These are phyloP conservation scores for Triticum urartu DNA, from an alignment of 176 grass and related monocot species.

Conservation along the genomic window DNA sequence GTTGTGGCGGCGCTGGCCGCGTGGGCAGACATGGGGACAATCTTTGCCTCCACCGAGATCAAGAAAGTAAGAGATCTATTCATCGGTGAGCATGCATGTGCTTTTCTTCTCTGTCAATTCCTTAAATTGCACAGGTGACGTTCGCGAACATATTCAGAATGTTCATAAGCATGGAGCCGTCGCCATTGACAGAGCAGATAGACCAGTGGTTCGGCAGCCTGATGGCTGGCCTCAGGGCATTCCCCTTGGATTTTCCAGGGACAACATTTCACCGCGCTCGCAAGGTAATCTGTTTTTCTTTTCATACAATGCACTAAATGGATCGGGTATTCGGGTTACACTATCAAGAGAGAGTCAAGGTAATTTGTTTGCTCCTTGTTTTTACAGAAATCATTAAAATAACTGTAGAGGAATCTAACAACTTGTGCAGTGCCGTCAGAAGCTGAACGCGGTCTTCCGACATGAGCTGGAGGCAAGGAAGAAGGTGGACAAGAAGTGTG, in stretches of 20 bases:
- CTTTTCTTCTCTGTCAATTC: background rate
- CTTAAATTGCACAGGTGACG: constrained; percentile 21
- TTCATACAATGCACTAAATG: too few relatives aligned
- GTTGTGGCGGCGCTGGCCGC: constrained; percentile 16
- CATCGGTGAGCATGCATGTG: background rate
- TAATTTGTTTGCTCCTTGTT: background rate
- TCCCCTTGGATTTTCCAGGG: constrained; percentile 31
- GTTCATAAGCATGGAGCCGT: constrained; percentile 48
- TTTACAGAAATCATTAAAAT: background rate
- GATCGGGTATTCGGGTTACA: too few relatives aligned
- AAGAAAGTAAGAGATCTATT: constrained; percentile 12
- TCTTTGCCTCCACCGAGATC: constrained; percentile 14
- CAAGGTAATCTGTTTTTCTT: background rate
- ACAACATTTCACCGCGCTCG: constrained; percentile 26
- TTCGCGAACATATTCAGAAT: constrained; percentile 46
- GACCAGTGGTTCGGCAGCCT: constrained; percentile 23
- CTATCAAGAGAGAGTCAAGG: background rate
- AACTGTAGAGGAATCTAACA: background rate
- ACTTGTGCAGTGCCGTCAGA: background rate
- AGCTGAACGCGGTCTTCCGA: constrained; percentile 25
- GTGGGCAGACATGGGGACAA: constrained; percentile 33
- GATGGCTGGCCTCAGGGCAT: constrained; percentile 22
- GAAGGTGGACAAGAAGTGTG: background rate
- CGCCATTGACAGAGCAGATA: constrained; percentile 27
- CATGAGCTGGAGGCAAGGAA: constrained; percentile 39